Evolutionary conservation across 768 basidiomycete species (phyloP).

Genomic region (Galerina marginata): DNA sequence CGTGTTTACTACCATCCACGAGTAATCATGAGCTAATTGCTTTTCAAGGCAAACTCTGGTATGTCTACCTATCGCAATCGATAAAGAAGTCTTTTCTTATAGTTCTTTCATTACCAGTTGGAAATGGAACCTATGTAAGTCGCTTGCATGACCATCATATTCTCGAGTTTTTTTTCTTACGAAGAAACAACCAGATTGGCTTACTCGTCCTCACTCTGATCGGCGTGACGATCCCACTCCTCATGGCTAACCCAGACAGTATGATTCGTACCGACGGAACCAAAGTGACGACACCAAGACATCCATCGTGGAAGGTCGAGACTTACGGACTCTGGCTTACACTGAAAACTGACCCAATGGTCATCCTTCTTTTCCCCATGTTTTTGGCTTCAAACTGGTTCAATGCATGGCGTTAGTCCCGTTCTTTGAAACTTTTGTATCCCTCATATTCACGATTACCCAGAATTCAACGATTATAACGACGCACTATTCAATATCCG

Average conservation of each 20-base stretch:
- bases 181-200: constrained; percentile 54
- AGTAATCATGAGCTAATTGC: constrained; percentile 15
- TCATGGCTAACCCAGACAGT: constrained; percentile 74
- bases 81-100: not conserved
- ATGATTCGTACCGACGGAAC: constrained; percentile 83
- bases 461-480: constrained; percentile 86
- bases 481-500: constrained; percentile 80
- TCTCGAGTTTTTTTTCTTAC: not conserved
- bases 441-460: constrained; percentile 22
- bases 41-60: constrained; percentile 45
- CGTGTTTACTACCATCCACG: constrained; percentile 17
- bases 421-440: not conserved
- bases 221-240: constrained; percentile 66
- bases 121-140: constrained; percentile 77
- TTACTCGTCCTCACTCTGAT: constrained; percentile 76
- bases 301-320: constrained; percentile 82
- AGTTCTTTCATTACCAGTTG: constrained; percentile 42
- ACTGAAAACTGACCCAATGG: constrained; percentile 70
- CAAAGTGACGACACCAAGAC: constrained; percentile 61
- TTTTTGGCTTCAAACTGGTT: constrained; percentile 87
- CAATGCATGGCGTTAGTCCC: constrained; percentile 79
- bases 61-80: constrained; percentile 17
- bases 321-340: constrained; percentile 71
- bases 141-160: not conserved
- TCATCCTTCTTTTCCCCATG: constrained; percentile 85